Conservation (phyloP, 331 rosid genomes). For the Saraca asoca region DNA sequence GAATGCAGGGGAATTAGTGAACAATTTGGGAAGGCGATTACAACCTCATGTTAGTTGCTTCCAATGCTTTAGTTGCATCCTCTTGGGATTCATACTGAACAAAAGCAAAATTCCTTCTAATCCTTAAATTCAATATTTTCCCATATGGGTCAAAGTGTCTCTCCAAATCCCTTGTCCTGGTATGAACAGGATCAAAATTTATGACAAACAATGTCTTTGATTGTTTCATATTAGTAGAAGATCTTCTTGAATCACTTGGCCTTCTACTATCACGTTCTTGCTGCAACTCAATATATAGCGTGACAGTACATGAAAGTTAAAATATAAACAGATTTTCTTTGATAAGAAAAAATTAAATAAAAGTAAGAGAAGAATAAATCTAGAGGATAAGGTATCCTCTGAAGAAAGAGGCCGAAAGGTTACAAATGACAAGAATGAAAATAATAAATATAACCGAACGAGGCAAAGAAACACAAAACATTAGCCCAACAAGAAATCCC, state of each 20-base stretch:
- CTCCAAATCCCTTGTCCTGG: constrained; percentile 85
- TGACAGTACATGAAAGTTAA: constrained; percentile 20
- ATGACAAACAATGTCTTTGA: constrained; percentile 80
- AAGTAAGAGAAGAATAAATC: too few relatives aligned
- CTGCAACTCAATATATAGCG: constrained; percentile 50
- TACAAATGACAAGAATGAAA: too few relatives aligned
- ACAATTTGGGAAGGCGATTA: constrained; percentile 32
- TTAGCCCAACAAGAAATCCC: too few relatives aligned
- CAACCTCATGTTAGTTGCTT: constrained; percentile 71
- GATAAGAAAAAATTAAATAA: too few relatives aligned
- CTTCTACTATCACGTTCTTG: constrained; percentile 77
- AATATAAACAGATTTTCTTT: constrained; percentile 8
- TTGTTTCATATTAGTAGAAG: constrained; percentile 61
- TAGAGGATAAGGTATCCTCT: too few relatives aligned
- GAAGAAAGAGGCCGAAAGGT: too few relatives aligned
- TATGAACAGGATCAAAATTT: constrained; percentile 80
- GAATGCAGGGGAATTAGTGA: background rate
- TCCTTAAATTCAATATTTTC: constrained; percentile 70
- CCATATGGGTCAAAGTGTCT: constrained; percentile 77
- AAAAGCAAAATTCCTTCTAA: constrained; percentile 84
- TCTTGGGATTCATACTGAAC: constrained; percentile 77
- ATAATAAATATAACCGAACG: too few relatives aligned
- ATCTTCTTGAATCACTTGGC: constrained; percentile 58
- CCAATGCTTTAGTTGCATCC: constrained; percentile 80
- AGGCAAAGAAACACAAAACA: too few relatives aligned